These are phyloP conservation scores for Yarrowia sp. DNA, from an alignment of 805 yeast species.

Conservation along the genomic window DNA sequence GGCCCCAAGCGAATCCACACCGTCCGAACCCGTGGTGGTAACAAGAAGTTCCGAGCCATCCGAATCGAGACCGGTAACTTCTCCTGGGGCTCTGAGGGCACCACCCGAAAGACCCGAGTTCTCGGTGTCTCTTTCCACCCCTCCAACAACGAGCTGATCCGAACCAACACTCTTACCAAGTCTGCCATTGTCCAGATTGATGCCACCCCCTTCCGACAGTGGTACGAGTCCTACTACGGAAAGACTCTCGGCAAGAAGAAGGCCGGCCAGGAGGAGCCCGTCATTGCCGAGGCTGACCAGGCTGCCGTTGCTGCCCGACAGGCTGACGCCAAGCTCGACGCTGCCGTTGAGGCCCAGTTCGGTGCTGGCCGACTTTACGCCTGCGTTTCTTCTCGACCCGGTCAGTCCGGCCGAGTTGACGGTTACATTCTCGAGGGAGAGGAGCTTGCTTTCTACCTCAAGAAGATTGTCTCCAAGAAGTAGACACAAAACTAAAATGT, in stretches of 20 bases:
- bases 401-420: conserved; percentile 99
- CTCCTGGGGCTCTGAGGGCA: conserved; percentile 99
- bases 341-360: conserved; percentile 93
- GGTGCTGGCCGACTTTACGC: conserved; percentile 99
- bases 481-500: conserved; percentile 44
- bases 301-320: conserved; percentile 92
- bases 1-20: conserved; percentile 98
- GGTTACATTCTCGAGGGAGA: conserved; percentile 99
- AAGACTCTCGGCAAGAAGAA: conserved; percentile 82
- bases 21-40: conserved; percentile 99
- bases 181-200: conserved; percentile 98
- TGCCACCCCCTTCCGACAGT: conserved; percentile 99
- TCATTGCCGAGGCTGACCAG: conserved; percentile 63
- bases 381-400: conserved; percentile 98
- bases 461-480: conserved; percentile 99
- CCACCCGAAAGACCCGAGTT: conserved; percentile 98
- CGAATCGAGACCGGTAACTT: conserved; percentile 97
- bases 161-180: conserved; percentile 99
- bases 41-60: conserved; percentile 99
- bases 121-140: conserved; percentile 98
- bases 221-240: conserved; percentile 99
- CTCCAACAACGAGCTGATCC: conserved; percentile 98
- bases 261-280: conserved; percentile 40
- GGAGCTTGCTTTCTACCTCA: conserved; percentile 99
- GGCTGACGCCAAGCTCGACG: conserved; percentile 76